A percentile compares a stretch with the other conserved stretches of the same genome.
Conservation (phyloP, 2,329 filamentous ascomycete genomes). For the Fusarium sp. region DNA sequence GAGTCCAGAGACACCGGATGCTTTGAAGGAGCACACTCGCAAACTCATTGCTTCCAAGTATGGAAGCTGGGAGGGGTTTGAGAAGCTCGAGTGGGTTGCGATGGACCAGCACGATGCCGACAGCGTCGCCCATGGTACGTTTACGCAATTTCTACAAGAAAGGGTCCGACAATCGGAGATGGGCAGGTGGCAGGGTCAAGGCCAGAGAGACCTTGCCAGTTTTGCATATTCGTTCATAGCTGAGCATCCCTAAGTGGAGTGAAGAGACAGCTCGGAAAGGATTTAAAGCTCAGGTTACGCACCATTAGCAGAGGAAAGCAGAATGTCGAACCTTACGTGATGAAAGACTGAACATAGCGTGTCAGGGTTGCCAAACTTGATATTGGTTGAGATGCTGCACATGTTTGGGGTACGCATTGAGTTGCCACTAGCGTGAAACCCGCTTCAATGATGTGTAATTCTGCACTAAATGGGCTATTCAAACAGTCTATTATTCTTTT, state of each 20-base stretch:
- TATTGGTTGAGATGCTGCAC: too few relatives aligned
- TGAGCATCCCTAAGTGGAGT: background rate
- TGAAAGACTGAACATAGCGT: too few relatives aligned
- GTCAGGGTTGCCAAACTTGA: too few relatives aligned
- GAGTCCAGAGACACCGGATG: background rate
- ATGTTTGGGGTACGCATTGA: too few relatives aligned
- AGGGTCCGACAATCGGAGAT: background rate
- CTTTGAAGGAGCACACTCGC: constrained; percentile 3
- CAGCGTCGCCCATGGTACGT: constrained; percentile 9
- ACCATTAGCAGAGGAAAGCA: too few relatives aligned
- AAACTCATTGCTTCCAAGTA: constrained; percentile 24
- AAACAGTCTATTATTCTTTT: too few relatives aligned
- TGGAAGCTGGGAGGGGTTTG: constrained; percentile 31
- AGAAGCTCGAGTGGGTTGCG: constrained; percentile 20
- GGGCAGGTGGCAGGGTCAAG: background rate
- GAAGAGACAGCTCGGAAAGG: too few relatives aligned
- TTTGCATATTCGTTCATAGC: constrained; percentile 18
- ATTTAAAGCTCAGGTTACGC: too few relatives aligned
- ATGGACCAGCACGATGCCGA: constrained; percentile 14
- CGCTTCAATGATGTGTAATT: too few relatives aligned
- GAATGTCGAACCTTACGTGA: too few relatives aligned
- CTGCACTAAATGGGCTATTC: too few relatives aligned
- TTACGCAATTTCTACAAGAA: constrained; percentile 18
- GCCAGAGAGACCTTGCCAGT: background rate
- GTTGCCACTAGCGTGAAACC: too few relatives aligned